Percentiles rank a stretch among this genome's conserved stretches.
These are phyloP conservation scores for Aspergillus saccharolyticus DNA, from an alignment of 495 filamentous ascomycete species.

Conservation along the genomic window DNA sequence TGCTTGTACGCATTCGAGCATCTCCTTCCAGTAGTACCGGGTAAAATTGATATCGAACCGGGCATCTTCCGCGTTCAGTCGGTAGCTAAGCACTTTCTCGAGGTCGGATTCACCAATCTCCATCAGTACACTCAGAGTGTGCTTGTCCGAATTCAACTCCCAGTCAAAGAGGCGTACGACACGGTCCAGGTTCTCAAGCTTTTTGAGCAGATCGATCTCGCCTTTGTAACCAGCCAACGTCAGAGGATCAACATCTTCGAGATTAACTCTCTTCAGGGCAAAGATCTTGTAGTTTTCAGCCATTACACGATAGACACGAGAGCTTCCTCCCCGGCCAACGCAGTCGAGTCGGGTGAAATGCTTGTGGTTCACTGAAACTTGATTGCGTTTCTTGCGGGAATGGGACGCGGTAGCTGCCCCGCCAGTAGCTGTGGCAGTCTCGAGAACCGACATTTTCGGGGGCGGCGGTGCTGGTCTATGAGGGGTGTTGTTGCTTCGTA, in stretches of 20 bases:
- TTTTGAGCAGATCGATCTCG: constrained; percentile 87
- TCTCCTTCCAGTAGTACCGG: constrained; percentile 98
- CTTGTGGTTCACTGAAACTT: constrained; percentile 85
- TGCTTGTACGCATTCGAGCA: constrained; percentile 90
- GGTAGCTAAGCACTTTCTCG: constrained; percentile 73
- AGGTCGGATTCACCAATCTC: constrained; percentile 96
- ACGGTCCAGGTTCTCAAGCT: constrained; percentile 74
- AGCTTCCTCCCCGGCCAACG: constrained; percentile 86
- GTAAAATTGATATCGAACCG: constrained; percentile 82
- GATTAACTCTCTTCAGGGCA: constrained; percentile 85
- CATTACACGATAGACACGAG: constrained; percentile 93
- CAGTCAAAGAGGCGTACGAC: constrained; percentile 88
- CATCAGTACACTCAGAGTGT: constrained; percentile 88
- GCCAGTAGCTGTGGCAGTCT: constrained; percentile 80
- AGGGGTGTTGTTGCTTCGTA: constrained; percentile 77
- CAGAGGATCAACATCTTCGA: constrained; percentile 81
- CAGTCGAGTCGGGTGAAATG: constrained; percentile 82
- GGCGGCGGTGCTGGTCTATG: constrained; percentile 74
- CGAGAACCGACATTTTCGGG: constrained; percentile 92
- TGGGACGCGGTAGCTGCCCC: constrained; percentile 70
- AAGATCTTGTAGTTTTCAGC: constrained; percentile 94
- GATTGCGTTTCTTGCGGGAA: constrained; percentile 66
- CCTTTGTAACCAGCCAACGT: constrained; percentile 89
- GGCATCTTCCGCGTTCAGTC: constrained; percentile 66
- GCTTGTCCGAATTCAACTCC: constrained; percentile 85